Evolutionary conservation across 1,284 basidiomycete species (phyloP), one percentile per base, ranked within the genome.

Genomic region (Malassezia cuniculi): DNA sequence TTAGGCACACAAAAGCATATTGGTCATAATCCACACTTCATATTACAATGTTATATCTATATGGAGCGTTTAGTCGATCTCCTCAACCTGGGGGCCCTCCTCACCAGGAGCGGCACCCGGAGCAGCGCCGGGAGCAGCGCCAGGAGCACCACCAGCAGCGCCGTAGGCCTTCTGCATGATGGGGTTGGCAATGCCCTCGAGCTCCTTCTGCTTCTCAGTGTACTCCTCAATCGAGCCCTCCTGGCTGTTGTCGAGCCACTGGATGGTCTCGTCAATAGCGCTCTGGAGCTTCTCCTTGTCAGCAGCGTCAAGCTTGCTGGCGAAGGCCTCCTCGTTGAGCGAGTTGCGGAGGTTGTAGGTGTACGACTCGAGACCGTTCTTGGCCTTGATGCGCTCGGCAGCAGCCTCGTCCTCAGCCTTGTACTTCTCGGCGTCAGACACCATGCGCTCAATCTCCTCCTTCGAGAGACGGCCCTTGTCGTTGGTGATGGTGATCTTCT

Each of bases 391-490:
- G 50, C 86, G 82, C 58, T 63, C 64, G 25, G 69, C 68, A n/a
- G 65, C 71, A 46, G 68, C 69, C 55, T 71, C 69, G 60, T 71
- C 70, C 74, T 66, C 70, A 74, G 77, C 74, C 72, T 82, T 85
- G 76, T 85, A 90, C 72, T 85, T 81, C 56, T 68, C 67, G 30
- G 57, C 60, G 38, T 69, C 66, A 44, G 54, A 48, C 45, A 57
- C 47, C 90, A 97, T 95, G 68, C 84, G 81, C 73, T 95, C 89
- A 54, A 95, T 95, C 72, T 95, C 89, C 46, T 94, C 89, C 76
- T 90, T 90, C 61, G 84, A 87, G 42, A 97, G 75, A 72, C 90
- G 87, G 41, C 90, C 90, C 76, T 94, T 93, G 76, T 93, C 86
- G 71, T 94, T 94, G 69, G 85, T 90, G 74, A 94, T 93, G 59